Evolutionary conservation across 164 flowering plant species (phyloP), one percentile per base, ranked within the genome.

Genomic region (Macadamia tetraphylla): DNA sequence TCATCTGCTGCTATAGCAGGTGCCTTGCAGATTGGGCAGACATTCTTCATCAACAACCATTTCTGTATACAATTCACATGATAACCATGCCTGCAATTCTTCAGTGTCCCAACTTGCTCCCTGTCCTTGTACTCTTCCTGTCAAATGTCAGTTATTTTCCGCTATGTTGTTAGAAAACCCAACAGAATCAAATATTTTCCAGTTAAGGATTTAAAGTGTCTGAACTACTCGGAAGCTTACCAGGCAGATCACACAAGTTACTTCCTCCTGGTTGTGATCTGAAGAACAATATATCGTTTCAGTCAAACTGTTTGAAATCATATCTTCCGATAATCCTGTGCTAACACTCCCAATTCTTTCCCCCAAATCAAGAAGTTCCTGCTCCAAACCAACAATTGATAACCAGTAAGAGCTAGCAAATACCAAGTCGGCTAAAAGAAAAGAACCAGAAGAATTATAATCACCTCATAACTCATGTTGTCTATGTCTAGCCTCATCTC

Each of bases 291-390:
- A 73, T 6, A 70, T 58, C 1, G 78, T 77, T 70, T 82, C 84
- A 1, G 65, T 71, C 78, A 88, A 70, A 70, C 87, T 80, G 74
- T 81, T 83, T 3, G 78, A 66, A 46, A 85, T 73, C 56, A 55
- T 31, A 67, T 83, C 85, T 70, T 82, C 83, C 29, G 84, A 73
- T 75, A 88, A 71, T 4, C 93, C 90, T 7, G 88, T 88, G 81
- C 58, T 82, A 51, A 88, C 93, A 65, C 40, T 82, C 60, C 93
- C 93, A 65, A 88, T 86, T 55, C 88, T 76, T 68, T 88, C 93
- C 48, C 84, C 90, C 17, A 88, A 72, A 52, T 85, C 90, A 72
- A 88, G 85, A 35, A 88, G 77, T 73, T 88, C 90, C 93, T 88
- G 86, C 62, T 40, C 65, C 62, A 70, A 14, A 9, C 23, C 70